Evolutionary conservation across 345 rosid genomes (phyloP).

Genomic region (Durio zibethinus): DNA sequence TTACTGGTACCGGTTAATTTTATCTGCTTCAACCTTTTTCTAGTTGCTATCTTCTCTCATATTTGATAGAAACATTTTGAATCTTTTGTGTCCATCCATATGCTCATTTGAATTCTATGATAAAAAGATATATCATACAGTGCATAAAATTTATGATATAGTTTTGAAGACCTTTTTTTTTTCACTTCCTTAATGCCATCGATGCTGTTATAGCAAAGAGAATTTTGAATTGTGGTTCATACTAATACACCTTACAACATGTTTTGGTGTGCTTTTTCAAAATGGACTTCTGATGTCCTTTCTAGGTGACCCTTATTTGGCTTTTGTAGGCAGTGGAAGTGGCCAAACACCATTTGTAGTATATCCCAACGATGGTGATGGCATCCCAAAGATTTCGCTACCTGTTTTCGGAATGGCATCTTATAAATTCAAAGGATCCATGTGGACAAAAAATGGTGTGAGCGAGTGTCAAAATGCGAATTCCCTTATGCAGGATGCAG

Average conservation of each 20-base stretch:
- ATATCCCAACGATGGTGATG: constrained; percentile 21
- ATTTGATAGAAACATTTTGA: not conserved
- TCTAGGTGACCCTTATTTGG: not conserved
- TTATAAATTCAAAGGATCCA: constrained; percentile 30
- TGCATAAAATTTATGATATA: not conserved
- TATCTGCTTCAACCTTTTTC: not conserved
- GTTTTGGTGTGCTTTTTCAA: not conserved
- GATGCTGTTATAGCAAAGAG: not conserved
- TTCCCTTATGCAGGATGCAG: constrained; percentile 32
- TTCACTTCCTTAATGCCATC: not conserved
- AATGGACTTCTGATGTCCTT: not conserved
- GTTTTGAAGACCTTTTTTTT: not conserved
- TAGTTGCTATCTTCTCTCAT: not conserved
- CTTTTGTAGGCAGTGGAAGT: constrained; percentile 26
- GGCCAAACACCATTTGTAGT: constrained; percentile 24
- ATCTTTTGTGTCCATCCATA: not conserved
- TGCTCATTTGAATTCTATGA: not conserved
- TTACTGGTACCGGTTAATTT: not conserved
- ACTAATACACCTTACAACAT: not conserved
- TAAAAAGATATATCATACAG: not conserved
- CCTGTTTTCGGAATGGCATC: constrained; percentile 34
- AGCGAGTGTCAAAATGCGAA: constrained; percentile 21
- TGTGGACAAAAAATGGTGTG: constrained; percentile 27
- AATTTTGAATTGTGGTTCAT: not conserved
- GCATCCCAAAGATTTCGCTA: constrained; percentile 23